Evolutionary conservation across 768 basidiomycete species (phyloP).

Genomic region (Termitomyces bulborhizus): DNA sequence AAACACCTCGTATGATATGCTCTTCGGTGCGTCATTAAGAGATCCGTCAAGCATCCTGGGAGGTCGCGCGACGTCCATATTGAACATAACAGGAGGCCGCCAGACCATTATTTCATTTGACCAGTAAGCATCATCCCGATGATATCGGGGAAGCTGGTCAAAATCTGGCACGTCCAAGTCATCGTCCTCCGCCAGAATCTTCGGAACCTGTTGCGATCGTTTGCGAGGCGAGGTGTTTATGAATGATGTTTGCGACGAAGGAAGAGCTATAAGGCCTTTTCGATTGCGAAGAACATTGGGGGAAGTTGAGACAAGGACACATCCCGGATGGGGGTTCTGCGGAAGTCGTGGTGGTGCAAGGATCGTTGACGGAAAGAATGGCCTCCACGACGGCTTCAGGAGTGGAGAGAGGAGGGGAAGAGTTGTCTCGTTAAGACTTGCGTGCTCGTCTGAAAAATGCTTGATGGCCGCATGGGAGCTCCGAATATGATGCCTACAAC

Average conservation of each 20-base stretch:
- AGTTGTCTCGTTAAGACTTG: slow-evolving; percentile 5
- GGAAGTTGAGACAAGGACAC: slow-evolving; percentile 7
- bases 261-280: not conserved
- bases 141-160: slow-evolving; percentile 9
- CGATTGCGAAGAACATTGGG: slow-evolving; percentile 1
- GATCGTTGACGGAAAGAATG: slow-evolving; percentile 11
- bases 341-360: slow-evolving; percentile 10
- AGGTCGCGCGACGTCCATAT: slow-evolving; percentile 16
- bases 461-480: slow-evolving; percentile 2
- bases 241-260: slow-evolving; percentile 2
- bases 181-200: slow-evolving; percentile 1
- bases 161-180: slow-evolving; percentile 14
- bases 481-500: slow-evolving; percentile 6
- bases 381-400: slow-evolving; percentile 14
- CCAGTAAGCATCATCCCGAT: not conserved
- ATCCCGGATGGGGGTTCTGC: slow-evolving; percentile 5
- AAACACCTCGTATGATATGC: slow-evolving; percentile 17
- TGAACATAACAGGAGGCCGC: slow-evolving; percentile 8
- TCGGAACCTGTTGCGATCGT: slow-evolving; percentile 11
- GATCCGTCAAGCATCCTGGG: slow-evolving; percentile 9
- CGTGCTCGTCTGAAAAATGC: slow-evolving; percentile 16
- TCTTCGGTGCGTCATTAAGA: slow-evolving; percentile 9
- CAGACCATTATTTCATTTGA: slow-evolving; percentile 11
- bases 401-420: slow-evolving; percentile 9
- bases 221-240: slow-evolving; percentile 9